phyloP scores from a whole-genome alignment of 345 rosid species.

The Hirschfeldia incana region DNA sequence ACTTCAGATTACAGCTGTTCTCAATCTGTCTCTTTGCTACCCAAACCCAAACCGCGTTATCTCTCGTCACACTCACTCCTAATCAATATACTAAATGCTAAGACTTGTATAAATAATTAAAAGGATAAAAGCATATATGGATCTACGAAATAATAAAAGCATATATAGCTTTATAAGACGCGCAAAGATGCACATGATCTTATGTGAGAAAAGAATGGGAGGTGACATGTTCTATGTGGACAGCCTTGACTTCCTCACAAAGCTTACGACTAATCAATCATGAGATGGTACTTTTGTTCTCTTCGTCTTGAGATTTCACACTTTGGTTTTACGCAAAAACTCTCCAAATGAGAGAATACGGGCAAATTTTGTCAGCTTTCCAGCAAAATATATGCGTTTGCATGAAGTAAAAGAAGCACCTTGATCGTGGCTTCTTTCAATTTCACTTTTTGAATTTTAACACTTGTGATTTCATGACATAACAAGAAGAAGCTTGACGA shows the following conservation, averaged over 20 bases:
- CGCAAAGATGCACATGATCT: constrained; percentile 42
- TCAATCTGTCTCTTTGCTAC: constrained; percentile 33
- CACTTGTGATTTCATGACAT: background rate
- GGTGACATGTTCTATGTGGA: constrained; percentile 36
- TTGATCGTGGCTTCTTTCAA: constrained; percentile 29
- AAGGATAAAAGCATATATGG: background rate
- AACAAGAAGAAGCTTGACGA: background rate
- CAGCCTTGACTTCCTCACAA: constrained; percentile 42
- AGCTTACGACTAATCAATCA: constrained; percentile 35
- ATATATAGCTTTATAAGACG: constrained; percentile 20
- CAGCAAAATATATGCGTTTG: constrained; percentile 29
- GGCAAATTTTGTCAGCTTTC: constrained; percentile 36
- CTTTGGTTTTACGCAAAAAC: constrained; percentile 39
- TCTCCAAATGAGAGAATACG: constrained; percentile 28
- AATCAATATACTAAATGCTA: background rate
- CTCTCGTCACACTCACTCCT: constrained; percentile 31
- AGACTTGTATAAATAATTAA: background rate
- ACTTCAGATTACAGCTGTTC: constrained; percentile 38
- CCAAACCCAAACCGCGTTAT: constrained; percentile 36
- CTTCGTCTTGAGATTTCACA: constrained; percentile 34
- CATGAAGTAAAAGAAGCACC: constrained; percentile 35
- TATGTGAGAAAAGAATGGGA: constrained; percentile 20
- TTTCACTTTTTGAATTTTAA: constrained; percentile 10
- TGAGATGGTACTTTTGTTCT: constrained; percentile 33
- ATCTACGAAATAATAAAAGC: background rate